phyloP scores from a whole-genome alignment of 192 early-diverging fungal species.

The Hyaloraphidium curvatum region DNA sequence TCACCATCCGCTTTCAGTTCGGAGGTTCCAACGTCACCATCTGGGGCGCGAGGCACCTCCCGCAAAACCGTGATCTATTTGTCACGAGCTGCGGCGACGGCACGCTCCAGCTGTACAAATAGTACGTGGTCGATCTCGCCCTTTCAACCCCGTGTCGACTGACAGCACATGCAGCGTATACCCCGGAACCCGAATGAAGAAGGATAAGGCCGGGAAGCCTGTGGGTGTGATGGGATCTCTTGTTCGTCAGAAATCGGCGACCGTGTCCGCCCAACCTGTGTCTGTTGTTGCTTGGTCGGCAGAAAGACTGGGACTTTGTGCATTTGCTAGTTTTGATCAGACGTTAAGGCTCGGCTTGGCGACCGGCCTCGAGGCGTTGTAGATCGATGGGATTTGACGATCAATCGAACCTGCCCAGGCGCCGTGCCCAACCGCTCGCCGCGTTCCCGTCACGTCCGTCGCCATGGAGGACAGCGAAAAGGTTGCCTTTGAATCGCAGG shows the following conservation, averaged over 20 bases:
- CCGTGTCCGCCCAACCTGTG: slow-evolving; percentile 44
- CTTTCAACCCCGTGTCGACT: background rate
- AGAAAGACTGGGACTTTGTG: slow-evolving; percentile 43
- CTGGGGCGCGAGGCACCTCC: slow-evolving; percentile 42
- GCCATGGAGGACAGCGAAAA: too few species aligned
- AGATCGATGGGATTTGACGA: too few species aligned
- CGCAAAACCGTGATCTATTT: slow-evolving; percentile 45
- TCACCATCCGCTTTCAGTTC: slow-evolving; percentile 2
- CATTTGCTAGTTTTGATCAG: slow-evolving; percentile 45
- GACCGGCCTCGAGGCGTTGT: too few species aligned
- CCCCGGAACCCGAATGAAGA: slow-evolving; percentile 20
- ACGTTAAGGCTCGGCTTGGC: slow-evolving; percentile 38
- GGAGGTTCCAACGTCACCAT: slow-evolving; percentile 31
- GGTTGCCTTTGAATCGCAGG: too few species aligned
- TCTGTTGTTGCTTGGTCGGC: slow-evolving; percentile 42
- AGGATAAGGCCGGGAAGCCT: slow-evolving; percentile 14
- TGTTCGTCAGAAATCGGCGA: slow-evolving; percentile 15
- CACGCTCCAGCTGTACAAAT: slow-evolving; percentile 30
- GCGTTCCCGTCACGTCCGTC: too few species aligned
- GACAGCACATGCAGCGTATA: slow-evolving; percentile 19
- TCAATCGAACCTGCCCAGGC: too few species aligned
- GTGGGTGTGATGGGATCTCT: slow-evolving; percentile 12
- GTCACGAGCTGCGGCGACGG: slow-evolving; percentile 39
- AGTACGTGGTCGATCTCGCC: slow-evolving; percentile 17
- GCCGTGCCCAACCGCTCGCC: too few species aligned